phyloP scores from a whole-genome alignment of 148 eudicot species.

The Beta vulgaris region DNA sequence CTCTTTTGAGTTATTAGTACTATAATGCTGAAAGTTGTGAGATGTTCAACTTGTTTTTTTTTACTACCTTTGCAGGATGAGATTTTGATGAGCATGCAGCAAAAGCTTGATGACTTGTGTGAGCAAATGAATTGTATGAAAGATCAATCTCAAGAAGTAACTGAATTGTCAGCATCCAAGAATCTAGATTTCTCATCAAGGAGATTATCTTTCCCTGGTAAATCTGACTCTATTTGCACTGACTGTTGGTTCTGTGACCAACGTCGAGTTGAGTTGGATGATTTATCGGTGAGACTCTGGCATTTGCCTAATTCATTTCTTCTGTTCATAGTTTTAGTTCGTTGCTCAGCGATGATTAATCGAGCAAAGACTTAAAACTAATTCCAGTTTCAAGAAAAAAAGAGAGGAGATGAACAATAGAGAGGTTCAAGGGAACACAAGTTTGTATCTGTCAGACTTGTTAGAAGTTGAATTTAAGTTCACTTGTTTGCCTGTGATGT shows the following conservation, averaged over 20 bases:
- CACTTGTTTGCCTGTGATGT: conserved; percentile 1
- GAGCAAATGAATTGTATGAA: conserved; percentile 60
- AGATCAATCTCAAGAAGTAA: conserved; percentile 43
- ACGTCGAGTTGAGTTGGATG: conserved; percentile 36
- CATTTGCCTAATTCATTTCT: background rate
- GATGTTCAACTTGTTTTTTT: background rate
- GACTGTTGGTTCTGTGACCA: conserved; percentile 67
- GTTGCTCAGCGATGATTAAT: background rate
- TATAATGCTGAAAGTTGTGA: background rate
- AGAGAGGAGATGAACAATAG: background rate
- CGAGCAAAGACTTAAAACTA: background rate
- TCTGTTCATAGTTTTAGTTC: background rate
- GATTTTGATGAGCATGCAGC: conserved; percentile 75
- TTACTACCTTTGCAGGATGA: conserved; percentile 51
- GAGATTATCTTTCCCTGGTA: conserved; percentile 19
- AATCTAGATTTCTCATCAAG: conserved; percentile 21
- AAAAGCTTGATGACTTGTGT: conserved; percentile 74
- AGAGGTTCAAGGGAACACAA: background rate
- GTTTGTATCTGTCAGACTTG: background rate
- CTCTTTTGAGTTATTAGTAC: background rate
- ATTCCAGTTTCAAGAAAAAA: too few relatives aligned
- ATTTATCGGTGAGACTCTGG: conserved; percentile 34
- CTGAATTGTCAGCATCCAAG: conserved; percentile 19
- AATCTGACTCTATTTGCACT: conserved; percentile 27
- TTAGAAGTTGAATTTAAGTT: background rate